phyloP scores from a whole-genome alignment of 78 protist genomes.

The Carpediemonas membranifera region DNA sequence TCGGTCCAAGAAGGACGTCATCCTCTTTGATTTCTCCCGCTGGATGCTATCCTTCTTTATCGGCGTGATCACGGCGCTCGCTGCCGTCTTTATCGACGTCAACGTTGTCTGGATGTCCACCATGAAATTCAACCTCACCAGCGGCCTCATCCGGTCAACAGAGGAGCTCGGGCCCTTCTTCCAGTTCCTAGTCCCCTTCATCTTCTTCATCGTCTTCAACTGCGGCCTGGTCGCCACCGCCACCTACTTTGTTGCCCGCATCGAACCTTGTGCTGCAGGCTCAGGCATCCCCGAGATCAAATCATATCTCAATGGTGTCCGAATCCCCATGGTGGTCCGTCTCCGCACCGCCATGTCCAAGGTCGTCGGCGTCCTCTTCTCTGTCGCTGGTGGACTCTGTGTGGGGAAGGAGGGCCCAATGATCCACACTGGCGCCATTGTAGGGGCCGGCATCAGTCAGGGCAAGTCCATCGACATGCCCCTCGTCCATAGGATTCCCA shows the following conservation, averaged over 20 bases:
- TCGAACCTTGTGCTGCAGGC: conserved; percentile 49
- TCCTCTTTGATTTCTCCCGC: too few species aligned
- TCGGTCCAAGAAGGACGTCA: too few species aligned
- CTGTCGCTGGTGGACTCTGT: conserved; percentile 44
- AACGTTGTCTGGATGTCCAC: not conserved
- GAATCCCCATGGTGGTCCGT: conserved; percentile 55
- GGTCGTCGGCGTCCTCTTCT: conserved; percentile 32
- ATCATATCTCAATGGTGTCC: conserved; percentile 72
- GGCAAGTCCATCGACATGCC: conserved; percentile 40
- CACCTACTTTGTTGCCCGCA: not conserved
- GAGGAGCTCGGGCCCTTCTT: not conserved
- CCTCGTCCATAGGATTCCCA: not conserved
- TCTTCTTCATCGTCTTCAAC: not conserved
- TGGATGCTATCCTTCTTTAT: too few species aligned
- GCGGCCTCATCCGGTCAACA: not conserved
- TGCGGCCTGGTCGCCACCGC: not conserved
- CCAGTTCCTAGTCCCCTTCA: not conserved
- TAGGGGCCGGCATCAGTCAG: conserved; percentile 64
- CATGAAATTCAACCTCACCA: not conserved
- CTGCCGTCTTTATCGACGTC: not conserved
- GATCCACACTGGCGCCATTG: conserved; percentile 68
- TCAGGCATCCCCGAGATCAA: conserved; percentile 75
- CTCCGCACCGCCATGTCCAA: conserved; percentile 52
- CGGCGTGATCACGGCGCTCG: not conserved
- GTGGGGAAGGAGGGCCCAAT: conserved; percentile 76